Percentiles rank a stretch among this genome's conserved stretches.
These are phyloP conservation scores for Fremontodendron californicum DNA, from an alignment of 345 rosid species.

Conservation along the genomic window DNA sequence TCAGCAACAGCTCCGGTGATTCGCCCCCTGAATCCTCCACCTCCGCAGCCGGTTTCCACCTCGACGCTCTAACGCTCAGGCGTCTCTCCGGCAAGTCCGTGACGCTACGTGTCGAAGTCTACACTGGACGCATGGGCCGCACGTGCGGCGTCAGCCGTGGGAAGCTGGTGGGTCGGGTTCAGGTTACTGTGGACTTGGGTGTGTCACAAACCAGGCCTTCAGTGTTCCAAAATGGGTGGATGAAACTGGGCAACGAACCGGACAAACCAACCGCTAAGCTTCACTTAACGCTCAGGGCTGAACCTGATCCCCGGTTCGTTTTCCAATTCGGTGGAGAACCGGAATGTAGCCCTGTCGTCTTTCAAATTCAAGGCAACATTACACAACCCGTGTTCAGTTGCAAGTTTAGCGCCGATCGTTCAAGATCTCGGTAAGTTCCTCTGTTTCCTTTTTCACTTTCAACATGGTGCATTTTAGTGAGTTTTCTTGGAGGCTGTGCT, in stretches of 20 bases:
- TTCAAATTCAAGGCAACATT: constrained; percentile 77
- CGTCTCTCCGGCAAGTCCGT: constrained; percentile 56
- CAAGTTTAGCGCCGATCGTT: constrained; percentile 93
- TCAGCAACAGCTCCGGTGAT: constrained; percentile 36
- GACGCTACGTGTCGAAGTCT: constrained; percentile 55
- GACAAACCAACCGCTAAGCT: constrained; percentile 58
- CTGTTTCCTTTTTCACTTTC: neutral
- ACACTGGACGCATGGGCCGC: constrained; percentile 71
- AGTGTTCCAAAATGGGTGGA: constrained; percentile 74
- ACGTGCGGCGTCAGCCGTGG: constrained; percentile 65
- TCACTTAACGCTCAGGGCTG: constrained; percentile 63
- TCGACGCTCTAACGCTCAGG: constrained; percentile 64
- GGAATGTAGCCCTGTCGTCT: constrained; percentile 95
- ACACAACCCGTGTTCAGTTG: constrained; percentile 96
- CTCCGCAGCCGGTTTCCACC: constrained; percentile 68
- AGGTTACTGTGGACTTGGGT: constrained; percentile 55
- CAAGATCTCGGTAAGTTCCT: constrained; percentile 60
- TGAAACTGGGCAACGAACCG: constrained; percentile 45
- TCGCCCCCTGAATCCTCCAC: constrained; percentile 59
- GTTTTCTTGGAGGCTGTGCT: neutral
- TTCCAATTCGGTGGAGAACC: constrained; percentile 98
- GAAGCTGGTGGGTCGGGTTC: constrained; percentile 63
- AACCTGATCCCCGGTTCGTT: constrained; percentile 87
- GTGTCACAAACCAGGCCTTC: constrained; percentile 43
- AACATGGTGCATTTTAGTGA: constrained; percentile 11